Base-by-base conservation (phyloP, 108 stramenopile species). In the Nitzschia putrida region DNA sequence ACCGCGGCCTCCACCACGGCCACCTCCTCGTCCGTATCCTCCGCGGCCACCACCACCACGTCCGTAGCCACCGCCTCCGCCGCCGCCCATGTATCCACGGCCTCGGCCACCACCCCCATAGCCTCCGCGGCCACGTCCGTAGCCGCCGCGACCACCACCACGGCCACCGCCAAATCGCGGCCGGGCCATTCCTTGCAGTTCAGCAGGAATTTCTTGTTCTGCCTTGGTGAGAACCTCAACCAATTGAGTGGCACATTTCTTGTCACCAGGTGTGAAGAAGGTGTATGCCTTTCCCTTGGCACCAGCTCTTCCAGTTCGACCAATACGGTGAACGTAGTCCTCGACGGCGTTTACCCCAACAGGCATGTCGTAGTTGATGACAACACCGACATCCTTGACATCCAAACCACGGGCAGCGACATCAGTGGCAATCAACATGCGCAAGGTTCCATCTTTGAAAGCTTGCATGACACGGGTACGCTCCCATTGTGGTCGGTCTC, bases 361-460 rank as follows among this genome's bases (percentile, higher is more conserved):
- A 10, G 97, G 97, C 91, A 98, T 97, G 76, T 97, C 95, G 73
- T 88, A 99, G 78, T 98, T 98, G 64, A 99, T 89, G 44, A 99
- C 99, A 10, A 84, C 95, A 61, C 85, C 91, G 26, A 99, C 97
- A 71, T 98, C 96, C 73, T 98, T 97, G 38, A 99, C 97, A 74
- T 99, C 99, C 25, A 99, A 76, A 8, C 98, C 98, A 54, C 99
- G 87, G 0, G 97, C 97, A 7, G 97, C 97, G 6, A 99, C 98
- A 73, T 99, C 98, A 11, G 98, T 99, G 8, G 99, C 99, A 72
- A 99, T 95, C 67, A 99, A 72, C 79, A 98, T 69, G 23, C 95
- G 90, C 7, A 95, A 63, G 24, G 87, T 80, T 39, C 96, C 94
- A 44, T 51, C 53, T 77, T 97, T 97, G 81, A 98, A 99, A 10